A percentile compares a stretch with the other conserved stretches of the same genome.
Conservation (phyloP, 352 stramenopile genomes). For the Phytopythium chamaehyphon region DNA sequence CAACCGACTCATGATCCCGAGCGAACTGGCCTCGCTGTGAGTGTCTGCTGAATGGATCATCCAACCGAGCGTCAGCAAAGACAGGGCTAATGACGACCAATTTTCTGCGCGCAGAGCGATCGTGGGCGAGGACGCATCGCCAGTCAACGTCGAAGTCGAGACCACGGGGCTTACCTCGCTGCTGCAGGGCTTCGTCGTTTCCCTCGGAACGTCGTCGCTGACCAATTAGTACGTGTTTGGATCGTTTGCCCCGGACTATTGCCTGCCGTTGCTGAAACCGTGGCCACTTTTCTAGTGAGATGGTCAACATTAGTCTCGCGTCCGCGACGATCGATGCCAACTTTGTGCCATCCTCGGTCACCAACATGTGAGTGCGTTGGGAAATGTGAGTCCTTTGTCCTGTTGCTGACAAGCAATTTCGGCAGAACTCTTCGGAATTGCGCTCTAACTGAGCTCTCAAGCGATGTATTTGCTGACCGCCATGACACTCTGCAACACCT, state of each 20-base stretch:
- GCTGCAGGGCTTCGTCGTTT: conserved; percentile 3
- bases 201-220: conserved; percentile 1
- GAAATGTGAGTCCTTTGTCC: neutral
- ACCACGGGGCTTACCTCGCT: conserved; percentile 1
- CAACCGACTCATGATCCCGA: conserved; percentile 6
- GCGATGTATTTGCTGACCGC: conserved; percentile 9
- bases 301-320: conserved; percentile 7
- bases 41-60: neutral
- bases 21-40: conserved; percentile 3
- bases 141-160: neutral
- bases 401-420: neutral
- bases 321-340: conserved; percentile 1
- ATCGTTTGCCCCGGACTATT: neutral
- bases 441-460: conserved; percentile 11
- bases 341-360: conserved; percentile 5
- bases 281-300: neutral
- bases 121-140: conserved; percentile 1
- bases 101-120: neutral
- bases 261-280: neutral
- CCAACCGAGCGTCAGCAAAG: neutral
- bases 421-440: conserved; percentile 19
- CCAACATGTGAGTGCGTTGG: conserved; percentile 5
- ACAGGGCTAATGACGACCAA: neutral
- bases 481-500: conserved; percentile 6
- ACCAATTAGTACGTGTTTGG: neutral